Evolutionary conservation across 106 monocot genomes (phyloP).

Genomic region (Phalaenopsis aphrodite): DNA sequence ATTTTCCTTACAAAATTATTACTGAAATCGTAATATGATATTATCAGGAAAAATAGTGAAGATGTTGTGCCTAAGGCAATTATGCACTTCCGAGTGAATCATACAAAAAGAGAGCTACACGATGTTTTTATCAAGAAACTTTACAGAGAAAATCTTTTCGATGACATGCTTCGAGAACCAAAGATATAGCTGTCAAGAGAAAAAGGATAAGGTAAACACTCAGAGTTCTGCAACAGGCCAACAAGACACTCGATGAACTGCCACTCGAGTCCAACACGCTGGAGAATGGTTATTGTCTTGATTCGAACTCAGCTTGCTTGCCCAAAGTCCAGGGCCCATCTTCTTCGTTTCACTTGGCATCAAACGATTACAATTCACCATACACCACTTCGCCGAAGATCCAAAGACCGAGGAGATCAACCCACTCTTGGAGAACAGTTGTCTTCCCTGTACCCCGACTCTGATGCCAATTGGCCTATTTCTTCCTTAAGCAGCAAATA

Average conservation of each 20-base stretch:
- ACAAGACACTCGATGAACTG: slow-evolving; percentile 85
- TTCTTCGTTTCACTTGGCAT: slow-evolving; percentile 39
- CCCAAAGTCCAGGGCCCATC: slow-evolving; percentile 59
- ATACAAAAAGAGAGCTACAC: slow-evolving; percentile 13
- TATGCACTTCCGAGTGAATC: slow-evolving; percentile 89
- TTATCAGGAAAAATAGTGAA: slow-evolving; percentile 87
- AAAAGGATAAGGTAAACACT: slow-evolving; percentile 45
- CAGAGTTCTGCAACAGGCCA: slow-evolving; percentile 53
- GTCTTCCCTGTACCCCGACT: slow-evolving; percentile 8
- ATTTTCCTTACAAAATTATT: slow-evolving; percentile 79
- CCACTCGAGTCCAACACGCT: slow-evolving; percentile 72
- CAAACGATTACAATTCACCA: slow-evolving; percentile 23
- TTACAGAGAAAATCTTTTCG: slow-evolving; percentile 70
- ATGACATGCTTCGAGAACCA: slow-evolving; percentile 73
- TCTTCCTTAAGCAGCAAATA: slow-evolving; percentile 3
- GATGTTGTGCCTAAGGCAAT: slow-evolving; percentile 89
- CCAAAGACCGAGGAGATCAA: slow-evolving; percentile 36
- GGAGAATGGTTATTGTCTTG: slow-evolving; percentile 68
- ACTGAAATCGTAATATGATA: slow-evolving; percentile 89
- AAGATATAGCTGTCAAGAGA: slow-evolving; percentile 48
- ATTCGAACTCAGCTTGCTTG: slow-evolving; percentile 42
- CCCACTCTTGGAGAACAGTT: slow-evolving; percentile 69
- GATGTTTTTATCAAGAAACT: slow-evolving; percentile 87
- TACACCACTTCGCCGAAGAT: slow-evolving; percentile 10
- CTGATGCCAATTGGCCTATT: slow-evolving; percentile 43